These are phyloP conservation scores for Ulvella scutata DNA, from an alignment of 139 green algal genomes.

Conservation along the genomic window DNA sequence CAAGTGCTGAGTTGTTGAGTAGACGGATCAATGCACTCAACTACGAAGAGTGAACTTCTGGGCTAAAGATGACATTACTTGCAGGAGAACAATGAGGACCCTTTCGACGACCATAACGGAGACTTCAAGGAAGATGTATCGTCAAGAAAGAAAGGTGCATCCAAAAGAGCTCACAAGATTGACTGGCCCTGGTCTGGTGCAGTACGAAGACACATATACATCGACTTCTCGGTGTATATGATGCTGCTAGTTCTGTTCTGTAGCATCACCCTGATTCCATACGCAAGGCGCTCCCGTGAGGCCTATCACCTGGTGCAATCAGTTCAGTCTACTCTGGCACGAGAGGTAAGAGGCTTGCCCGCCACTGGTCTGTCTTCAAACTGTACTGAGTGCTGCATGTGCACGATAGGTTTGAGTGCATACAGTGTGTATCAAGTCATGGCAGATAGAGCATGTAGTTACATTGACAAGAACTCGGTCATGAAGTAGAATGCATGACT, in stretches of 20 bases:
- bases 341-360: not conserved
- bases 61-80: not conserved
- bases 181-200: not conserved
- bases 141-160: not conserved
- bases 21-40: not conserved
- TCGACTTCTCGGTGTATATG: not conserved
- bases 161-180: no score
- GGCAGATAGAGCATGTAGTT: no score
- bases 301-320: not conserved
- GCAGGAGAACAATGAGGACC: no score
- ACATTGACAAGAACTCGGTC: no score
- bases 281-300: not conserved
- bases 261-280: not conserved
- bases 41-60: not conserved
- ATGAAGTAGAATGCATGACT: no score
- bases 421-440: no score
- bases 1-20: not conserved
- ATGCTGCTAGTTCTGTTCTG: not conserved
- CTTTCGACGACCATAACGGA: no score
- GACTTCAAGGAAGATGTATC: no score
- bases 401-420: no score
- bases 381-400: no score
- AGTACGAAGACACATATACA: not conserved
- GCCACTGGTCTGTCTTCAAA: no score
- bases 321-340: not conserved